Evolutionary conservation across 2,329 filamentous ascomycete genomes (phyloP), one percentile per base, ranked within the genome.

Genomic region (Periglandula ipomoeae): DNA sequence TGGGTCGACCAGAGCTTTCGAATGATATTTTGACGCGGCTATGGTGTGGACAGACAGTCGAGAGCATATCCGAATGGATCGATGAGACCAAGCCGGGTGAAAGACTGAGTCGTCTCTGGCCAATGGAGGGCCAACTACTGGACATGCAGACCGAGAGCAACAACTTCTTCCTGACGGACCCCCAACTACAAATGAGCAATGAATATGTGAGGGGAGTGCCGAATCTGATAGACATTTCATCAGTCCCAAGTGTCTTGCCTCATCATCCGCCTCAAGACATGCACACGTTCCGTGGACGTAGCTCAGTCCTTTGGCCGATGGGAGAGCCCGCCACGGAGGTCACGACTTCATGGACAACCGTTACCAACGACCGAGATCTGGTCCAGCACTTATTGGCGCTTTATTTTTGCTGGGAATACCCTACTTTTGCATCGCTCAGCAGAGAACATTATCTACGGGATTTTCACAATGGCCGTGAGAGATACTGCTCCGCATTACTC

Each of bases 351-450:
- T 86, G 83, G 83, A 85, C 83, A 1, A 69, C 57, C 26, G 72
- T 85, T n/a, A 84, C 81, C 2, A 59, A 61, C 2, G 81, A 86
- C 53, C 56, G 68, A 6, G 64, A 60, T 8, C 71, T 86, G 23
- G 77, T 86, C 1, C 72, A 81, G 52, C 80, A 82, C 56, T 68
- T 86, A 10, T 65, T 86, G 44, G 72, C 75, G 0, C 68, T 86
- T 24, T 87, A 86, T 64, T 86, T 87, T 55, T 84, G 81, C 66
- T 88, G 84, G 77, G 79, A 84, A 53, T 86, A 89, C 60, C 82
- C 84, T 3, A 87, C 83, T 15, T 87, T 87, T 64, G 78, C 82
- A 4, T 79, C 84, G 3, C 73, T 89, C 44, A 84, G 81, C 58
- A 82, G 84, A 58, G 81, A 86, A 56, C 78, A 82, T 58, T 87